Conservation (phyloP, 1,139 yeast genomes). For the Eremothecium coryli region DNA sequence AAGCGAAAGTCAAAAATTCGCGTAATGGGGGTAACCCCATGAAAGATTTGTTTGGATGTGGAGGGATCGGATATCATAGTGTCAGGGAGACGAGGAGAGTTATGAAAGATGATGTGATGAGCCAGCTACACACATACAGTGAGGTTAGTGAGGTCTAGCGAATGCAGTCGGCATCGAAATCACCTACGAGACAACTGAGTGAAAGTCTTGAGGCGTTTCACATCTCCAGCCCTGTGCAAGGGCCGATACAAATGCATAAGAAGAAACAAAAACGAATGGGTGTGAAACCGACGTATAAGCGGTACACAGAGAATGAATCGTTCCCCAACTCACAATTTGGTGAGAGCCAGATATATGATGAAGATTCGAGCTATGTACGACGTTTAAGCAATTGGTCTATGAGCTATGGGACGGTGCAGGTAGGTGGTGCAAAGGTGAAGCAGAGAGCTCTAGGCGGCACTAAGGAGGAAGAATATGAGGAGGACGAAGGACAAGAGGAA, state of each 20-base stretch:
- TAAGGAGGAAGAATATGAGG: conserved; percentile 7
- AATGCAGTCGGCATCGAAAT: conserved; percentile 10
- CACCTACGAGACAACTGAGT: conserved; percentile 18
- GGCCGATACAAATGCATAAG: neutral
- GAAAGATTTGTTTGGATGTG: no score
- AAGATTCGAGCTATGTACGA: conserved; percentile 11
- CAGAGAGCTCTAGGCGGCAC: conserved; percentile 6
- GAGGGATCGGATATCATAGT: no score
- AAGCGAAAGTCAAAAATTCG: conserved; percentile 8
- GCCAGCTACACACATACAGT: neutral
- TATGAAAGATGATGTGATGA: neutral
- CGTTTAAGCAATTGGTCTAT: conserved; percentile 20
- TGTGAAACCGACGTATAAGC: neutral
- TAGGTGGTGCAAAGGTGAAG: conserved; percentile 9
- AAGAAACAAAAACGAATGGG: neutral
- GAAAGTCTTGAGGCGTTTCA: conserved; percentile 18
- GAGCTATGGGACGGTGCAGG: conserved; percentile 22
- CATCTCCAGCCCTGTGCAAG: conserved; percentile 16
- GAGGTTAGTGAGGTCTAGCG: neutral
- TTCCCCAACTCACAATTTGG: conserved; percentile 7
- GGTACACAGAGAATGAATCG: conserved; percentile 6
- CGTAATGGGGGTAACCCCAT: conserved; percentile 8
- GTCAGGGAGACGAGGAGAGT: neutral
- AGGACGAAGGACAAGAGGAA: conserved; percentile 13
- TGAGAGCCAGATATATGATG: conserved; percentile 5